These are phyloP conservation scores for Rhizophlyctis rosea DNA, from an alignment of 192 early-diverging fungal species.

Conservation along the genomic window DNA sequence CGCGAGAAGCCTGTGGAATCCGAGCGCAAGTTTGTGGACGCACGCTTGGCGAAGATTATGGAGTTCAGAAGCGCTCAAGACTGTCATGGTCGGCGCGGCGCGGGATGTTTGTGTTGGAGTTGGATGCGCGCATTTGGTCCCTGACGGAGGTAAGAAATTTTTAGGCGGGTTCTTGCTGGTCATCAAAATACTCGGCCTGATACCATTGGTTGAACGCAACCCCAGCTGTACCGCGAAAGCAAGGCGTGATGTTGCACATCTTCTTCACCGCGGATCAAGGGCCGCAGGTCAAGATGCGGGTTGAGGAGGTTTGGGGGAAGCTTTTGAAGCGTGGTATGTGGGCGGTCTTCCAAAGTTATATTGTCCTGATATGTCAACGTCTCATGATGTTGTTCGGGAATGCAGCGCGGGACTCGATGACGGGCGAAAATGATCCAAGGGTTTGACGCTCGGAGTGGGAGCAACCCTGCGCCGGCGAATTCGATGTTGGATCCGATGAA, in stretches of 20 bases:
- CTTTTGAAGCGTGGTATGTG: background rate
- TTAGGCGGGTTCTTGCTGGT: no score
- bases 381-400: no score
- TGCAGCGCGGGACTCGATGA: no score
- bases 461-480: slow-evolving; percentile 8
- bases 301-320: background rate
- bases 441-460: background rate
- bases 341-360: no score
- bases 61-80: slow-evolving; percentile 99
- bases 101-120: no score
- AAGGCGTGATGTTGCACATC: background rate
- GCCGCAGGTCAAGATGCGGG: background rate
- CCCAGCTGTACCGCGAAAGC: background rate
- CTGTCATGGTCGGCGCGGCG: no score
- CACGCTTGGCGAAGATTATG: slow-evolving; percentile 88
- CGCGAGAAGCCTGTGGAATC: slow-evolving; percentile 98
- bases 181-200: no score
- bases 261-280: background rate
- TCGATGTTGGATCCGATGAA: slow-evolving; percentile 18
- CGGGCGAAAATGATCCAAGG: no score
- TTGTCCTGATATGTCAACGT: no score
- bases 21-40: slow-evolving; percentile 94
- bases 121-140: no score
- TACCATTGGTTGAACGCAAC: no score
- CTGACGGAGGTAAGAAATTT: no score